These are phyloP conservation scores for Persicaria maculosa DNA, from an alignment of 148 eudicot species.

Conservation along the genomic window DNA sequence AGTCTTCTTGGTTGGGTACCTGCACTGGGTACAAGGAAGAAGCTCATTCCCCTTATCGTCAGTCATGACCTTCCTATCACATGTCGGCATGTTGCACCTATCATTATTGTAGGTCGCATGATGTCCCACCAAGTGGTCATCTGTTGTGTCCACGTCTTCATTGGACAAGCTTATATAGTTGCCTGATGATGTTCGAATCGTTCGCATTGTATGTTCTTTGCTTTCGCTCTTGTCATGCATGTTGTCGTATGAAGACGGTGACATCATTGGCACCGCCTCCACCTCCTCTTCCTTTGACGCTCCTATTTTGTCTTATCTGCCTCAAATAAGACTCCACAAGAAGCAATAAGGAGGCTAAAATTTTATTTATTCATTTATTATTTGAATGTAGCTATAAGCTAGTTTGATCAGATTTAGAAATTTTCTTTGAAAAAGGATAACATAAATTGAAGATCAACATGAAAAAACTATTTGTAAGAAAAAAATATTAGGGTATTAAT, in stretches of 20 bases:
- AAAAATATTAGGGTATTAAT: background rate
- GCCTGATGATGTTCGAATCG: constrained; percentile 56
- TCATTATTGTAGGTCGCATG: constrained; percentile 69
- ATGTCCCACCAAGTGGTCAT: constrained; percentile 50
- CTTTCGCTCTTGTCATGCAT: background rate
- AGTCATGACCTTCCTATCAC: constrained; percentile 67
- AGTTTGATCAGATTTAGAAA: background rate
- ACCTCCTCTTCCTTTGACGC: constrained; percentile 6
- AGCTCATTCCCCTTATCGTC: constrained; percentile 70
- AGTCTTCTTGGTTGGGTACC: constrained; percentile 18
- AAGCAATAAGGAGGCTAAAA: background rate
- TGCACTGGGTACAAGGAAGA: constrained; percentile 65
- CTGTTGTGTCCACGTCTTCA: constrained; percentile 66
- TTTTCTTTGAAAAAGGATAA: background rate
- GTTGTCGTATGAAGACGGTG: background rate
- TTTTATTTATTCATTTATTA: background rate
- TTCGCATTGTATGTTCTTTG: background rate
- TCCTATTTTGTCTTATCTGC: background rate
- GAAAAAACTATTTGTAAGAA: background rate
- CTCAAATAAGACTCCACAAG: background rate
- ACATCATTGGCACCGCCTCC: constrained; percentile 18
- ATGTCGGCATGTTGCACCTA: constrained; percentile 70
- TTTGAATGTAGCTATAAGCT: background rate
- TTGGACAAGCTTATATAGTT: constrained; percentile 60
- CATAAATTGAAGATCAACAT: background rate